Conservation (phyloP, 106 monocot species). For the Ottelia alismoides region DNA sequence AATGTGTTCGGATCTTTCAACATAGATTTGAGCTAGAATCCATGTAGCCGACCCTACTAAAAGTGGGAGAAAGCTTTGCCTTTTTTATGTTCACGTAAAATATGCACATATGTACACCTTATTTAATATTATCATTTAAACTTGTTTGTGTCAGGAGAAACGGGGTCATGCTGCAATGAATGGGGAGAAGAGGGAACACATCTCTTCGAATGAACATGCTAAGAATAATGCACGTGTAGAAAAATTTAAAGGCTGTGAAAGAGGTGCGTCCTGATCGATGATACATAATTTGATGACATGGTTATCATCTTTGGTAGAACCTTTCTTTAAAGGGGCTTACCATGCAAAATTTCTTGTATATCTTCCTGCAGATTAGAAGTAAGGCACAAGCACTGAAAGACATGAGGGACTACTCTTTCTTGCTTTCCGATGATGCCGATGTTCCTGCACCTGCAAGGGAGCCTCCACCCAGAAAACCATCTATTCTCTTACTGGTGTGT, state of each 20-base stretch:
- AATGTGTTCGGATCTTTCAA: too few relatives aligned
- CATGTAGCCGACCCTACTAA: too few relatives aligned
- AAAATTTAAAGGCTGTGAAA: constrained; percentile 31
- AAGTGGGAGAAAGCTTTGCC: too few relatives aligned
- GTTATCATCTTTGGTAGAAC: background rate
- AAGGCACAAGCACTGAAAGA: constrained; percentile 80
- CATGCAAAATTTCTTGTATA: constrained; percentile 9
- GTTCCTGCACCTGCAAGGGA: constrained; percentile 26
- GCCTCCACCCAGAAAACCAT: constrained; percentile 11
- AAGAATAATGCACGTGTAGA: too few relatives aligned
- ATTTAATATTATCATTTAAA: background rate
- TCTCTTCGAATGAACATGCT: background rate
- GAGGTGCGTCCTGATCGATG: constrained; percentile 17
- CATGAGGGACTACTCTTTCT: constrained; percentile 78
- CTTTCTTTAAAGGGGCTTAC: too few relatives aligned
- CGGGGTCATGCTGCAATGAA: background rate
- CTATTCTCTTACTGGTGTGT: constrained; percentile 34
- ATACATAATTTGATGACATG: background rate
- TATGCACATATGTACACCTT: background rate
- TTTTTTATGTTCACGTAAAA: too few relatives aligned
- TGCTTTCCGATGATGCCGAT: constrained; percentile 89
- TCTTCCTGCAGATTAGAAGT: constrained; percentile 53
- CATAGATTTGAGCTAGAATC: too few relatives aligned
- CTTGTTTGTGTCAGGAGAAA: background rate
- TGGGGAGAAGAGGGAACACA: background rate